Percentiles rank a stretch among this genome's conserved stretches.
phyloP scores from a whole-genome alignment of 345 rosid genomes.

The Acer yangbiense region DNA sequence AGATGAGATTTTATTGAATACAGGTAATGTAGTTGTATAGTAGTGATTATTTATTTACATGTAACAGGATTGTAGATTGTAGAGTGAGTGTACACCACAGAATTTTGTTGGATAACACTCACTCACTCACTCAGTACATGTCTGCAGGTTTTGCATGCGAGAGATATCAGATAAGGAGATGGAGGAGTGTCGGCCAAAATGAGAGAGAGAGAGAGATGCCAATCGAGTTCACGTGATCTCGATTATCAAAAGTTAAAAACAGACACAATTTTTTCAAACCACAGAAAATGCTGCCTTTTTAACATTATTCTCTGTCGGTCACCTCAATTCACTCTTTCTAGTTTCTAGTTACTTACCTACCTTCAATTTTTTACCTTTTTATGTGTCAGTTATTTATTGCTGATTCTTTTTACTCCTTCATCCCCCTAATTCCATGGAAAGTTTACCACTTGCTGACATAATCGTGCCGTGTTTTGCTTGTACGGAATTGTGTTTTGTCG shows the following conservation, averaged over 20 bases:
- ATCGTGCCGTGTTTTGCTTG: too few relatives aligned
- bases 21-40: too few relatives aligned
- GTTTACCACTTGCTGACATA: not conserved
- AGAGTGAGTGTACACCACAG: not conserved
- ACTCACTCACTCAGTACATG: too few relatives aligned
- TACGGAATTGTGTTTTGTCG: too few relatives aligned
- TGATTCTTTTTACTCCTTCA: not conserved
- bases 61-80: too few relatives aligned
- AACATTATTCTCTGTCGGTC: not conserved
- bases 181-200: not conserved
- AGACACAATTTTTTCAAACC: not conserved
- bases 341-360: too few relatives aligned
- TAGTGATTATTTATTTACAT: too few relatives aligned
- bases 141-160: not conserved
- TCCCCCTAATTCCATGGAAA: not conserved
- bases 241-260: not conserved
- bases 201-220: not conserved
- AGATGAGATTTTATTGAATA: too few relatives aligned
- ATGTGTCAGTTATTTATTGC: not conserved
- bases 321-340: not conserved
- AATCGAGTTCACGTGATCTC: not conserved
- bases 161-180: not conserved
- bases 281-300: not conserved
- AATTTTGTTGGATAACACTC: too few relatives aligned
- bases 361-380: too few relatives aligned